Evolutionary conservation across 1,139 yeast species (phyloP), one percentile per base, ranked within the genome.

Genomic region (Blastobotrys illinoisensis): DNA sequence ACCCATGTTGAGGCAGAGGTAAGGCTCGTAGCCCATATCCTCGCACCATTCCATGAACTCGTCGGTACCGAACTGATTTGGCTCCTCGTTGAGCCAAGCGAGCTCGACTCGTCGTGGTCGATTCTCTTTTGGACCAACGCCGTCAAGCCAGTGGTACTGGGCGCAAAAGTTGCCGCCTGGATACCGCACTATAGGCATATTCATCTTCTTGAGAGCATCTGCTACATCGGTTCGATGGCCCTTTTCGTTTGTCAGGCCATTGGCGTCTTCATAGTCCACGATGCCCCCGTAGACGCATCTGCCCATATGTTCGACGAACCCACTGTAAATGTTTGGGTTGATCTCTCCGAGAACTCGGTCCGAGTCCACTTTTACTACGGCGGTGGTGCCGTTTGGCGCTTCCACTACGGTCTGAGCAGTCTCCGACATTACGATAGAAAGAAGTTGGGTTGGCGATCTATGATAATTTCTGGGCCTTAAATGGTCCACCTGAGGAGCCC

Each of bases 151-250:
- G 54, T 70, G 73, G 49, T 70, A 70, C 4, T 71, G 63, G 1
- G 70, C 64, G 19, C 69, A 71, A 58, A 70, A 70, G 55, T 70
- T 70, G 14, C 74, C 74, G 13, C 74, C 74, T 24, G 74, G 74
- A 66, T 71, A 70, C 55, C 74, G 63, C 16, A 70, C 66, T 2
- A 69, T 71, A 9, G 74, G 72, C 67, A 70, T 65, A 32, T 70
- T 59, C 43, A 70, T 62, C 45, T 64, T 70, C 54, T 63, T 64
- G 44, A 70, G 61, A 4, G 72, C 72, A 16, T 67, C 54, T 13
- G 62, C 56, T 18, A 70, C 74, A 54, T 70, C 74, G 21, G 59
- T 49, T 47, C 74, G 61, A 54, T 64, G 65, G 4, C 72, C 72
- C 45, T 65, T 61, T 7, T 63, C 64, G 48, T 59, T 70, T 32